These are phyloP conservation scores for Albugo candida DNA, from an alignment of 352 stramenopile genomes.

Conservation along the genomic window DNA sequence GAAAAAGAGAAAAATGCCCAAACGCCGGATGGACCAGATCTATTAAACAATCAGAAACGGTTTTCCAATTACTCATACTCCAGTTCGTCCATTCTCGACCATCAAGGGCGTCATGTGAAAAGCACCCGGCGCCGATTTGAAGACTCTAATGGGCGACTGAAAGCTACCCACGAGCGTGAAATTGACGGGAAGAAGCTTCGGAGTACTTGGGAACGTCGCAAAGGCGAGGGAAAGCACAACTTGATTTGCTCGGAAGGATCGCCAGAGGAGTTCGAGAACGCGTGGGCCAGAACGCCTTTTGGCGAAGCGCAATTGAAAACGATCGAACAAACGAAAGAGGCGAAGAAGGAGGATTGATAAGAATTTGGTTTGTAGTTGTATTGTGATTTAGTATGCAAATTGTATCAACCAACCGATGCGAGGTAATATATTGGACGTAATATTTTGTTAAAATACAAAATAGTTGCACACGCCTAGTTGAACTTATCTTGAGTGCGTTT, in stretches of 20 bases:
- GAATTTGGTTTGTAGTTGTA: too few relatives aligned
- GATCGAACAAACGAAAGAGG: too few relatives aligned
- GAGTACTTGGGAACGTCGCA: slow-evolving; percentile 15
- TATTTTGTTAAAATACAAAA: too few relatives aligned
- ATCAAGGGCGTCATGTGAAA: slow-evolving; percentile 15
- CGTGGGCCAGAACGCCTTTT: slow-evolving; percentile 29
- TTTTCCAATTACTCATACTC: slow-evolving; percentile 31
- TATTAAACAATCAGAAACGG: not conserved
- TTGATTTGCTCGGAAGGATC: slow-evolving; percentile 15
- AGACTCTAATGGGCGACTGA: slow-evolving; percentile 27
- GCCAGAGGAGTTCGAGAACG: slow-evolving; percentile 25
- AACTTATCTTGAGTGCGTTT: too few relatives aligned
- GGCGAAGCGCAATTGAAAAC: slow-evolving; percentile 26
- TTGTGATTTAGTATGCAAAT: too few relatives aligned
- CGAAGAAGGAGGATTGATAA: slow-evolving; percentile 9
- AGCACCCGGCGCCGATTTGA: slow-evolving; percentile 21
- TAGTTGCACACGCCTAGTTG: too few relatives aligned
- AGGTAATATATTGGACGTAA: too few relatives aligned
- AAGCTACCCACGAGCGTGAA: slow-evolving; percentile 18
- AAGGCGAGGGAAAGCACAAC: slow-evolving; percentile 18
- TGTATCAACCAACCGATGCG: too few relatives aligned
- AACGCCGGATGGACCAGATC: not conserved
- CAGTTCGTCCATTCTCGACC: slow-evolving; percentile 17
- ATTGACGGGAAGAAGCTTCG: slow-evolving; percentile 21
- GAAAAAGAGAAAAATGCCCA: slow-evolving; percentile 7